Conservation (phyloP, 441 rosid genomes). For the Gossypium gossypioides region DNA sequence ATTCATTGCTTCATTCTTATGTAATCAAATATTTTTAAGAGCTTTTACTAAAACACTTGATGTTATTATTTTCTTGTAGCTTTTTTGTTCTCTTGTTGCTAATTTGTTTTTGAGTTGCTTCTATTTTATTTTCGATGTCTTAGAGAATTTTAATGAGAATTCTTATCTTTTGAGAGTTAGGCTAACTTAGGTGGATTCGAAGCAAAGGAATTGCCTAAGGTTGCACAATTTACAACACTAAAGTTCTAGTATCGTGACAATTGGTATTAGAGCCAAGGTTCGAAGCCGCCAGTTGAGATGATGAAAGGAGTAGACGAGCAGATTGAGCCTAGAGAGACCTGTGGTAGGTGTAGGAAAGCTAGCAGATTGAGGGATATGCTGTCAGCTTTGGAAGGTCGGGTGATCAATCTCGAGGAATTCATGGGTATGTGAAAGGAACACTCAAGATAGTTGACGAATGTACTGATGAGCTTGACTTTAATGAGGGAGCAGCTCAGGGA, state of each 20-base stretch:
- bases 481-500: not conserved
- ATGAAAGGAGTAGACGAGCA: not conserved
- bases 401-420: not conserved
- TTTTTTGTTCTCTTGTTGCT: not conserved
- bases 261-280: not conserved
- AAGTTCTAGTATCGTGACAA: not conserved
- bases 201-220: not conserved
- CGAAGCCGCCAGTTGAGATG: not conserved
- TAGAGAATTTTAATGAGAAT: not conserved
- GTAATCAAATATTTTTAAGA: no score
- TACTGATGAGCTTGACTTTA: not conserved
- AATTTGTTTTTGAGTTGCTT: not conserved
- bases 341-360: not conserved
- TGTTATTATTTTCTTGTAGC: not conserved
- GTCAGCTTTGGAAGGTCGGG: not conserved
- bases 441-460: not conserved
- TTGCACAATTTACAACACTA: not conserved
- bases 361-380: not conserved
- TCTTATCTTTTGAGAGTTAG: not conserved
- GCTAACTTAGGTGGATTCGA: not conserved
- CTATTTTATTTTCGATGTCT: no score
- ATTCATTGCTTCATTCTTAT: not conserved
- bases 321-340: not conserved
- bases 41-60: not conserved
- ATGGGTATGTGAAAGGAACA: not conserved